phyloP scores from a whole-genome alignment of 495 filamentous ascomycete genomes.

The Penicillium tannophilum region DNA sequence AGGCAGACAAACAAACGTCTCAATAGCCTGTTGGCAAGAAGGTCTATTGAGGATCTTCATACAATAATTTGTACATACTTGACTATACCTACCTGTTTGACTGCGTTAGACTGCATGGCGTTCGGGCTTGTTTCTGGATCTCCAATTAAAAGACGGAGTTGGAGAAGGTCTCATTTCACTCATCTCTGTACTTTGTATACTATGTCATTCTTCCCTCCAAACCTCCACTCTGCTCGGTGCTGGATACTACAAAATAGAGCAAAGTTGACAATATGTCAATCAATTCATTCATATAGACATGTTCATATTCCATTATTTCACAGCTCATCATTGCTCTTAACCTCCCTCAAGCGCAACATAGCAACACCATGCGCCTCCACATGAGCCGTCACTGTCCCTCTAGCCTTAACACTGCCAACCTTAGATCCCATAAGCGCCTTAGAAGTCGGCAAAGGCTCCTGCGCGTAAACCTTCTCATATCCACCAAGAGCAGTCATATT shows the following conservation, averaged over 20 bases:
- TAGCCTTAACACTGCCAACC: constrained; percentile 39
- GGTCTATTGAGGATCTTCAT: neutral
- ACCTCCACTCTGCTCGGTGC: constrained; percentile 18
- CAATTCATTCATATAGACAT: neutral
- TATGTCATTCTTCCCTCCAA: constrained; percentile 20
- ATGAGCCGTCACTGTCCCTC: constrained; percentile 39
- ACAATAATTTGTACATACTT: neutral
- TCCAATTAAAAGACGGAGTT: neutral
- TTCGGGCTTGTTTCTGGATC: constrained; percentile 11
- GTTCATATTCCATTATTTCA: constrained; percentile 18
- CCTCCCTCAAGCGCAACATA: constrained; percentile 46
- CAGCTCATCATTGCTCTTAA: constrained; percentile 49
- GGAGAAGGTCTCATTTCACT: neutral
- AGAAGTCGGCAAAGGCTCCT: constrained; percentile 29
- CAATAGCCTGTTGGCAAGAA: constrained; percentile 3
- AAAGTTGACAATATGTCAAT: neutral
- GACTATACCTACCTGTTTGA: constrained; percentile 7
- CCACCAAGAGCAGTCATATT: constrained; percentile 39
- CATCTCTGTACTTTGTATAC: constrained; percentile 19
- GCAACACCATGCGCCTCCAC: constrained; percentile 48
- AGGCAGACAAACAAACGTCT: neutral
- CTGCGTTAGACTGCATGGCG: constrained; percentile 17
- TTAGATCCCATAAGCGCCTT: constrained; percentile 44
- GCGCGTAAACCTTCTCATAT: constrained; percentile 43
- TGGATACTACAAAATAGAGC: neutral